Conservation (phyloP, 139 green algal genomes). For the Yamagishiella unicocca region DNA sequence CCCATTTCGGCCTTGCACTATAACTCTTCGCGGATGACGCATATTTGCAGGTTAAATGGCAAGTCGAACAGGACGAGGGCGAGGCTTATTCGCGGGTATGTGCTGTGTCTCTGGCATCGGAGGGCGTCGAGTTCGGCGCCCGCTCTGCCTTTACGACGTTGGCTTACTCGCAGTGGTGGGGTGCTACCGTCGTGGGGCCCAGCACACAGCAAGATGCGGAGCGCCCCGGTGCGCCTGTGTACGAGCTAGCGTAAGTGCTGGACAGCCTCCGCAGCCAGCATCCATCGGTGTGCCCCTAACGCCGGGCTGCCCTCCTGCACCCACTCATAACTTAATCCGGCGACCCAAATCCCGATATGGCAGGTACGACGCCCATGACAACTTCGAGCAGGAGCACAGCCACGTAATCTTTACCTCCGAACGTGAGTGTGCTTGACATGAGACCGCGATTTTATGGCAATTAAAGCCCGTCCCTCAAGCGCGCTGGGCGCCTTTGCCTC, state of each 20-base stretch:
- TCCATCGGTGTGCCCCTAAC: no score
- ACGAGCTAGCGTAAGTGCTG: constrained; percentile 44
- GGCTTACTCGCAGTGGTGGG: constrained; percentile 40
- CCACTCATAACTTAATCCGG: no score
- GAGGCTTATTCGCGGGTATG: constrained; percentile 27
- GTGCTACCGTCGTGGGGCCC: constrained; percentile 24
- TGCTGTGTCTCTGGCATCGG: background rate
- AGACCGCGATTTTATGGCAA: no score
- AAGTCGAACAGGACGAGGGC: constrained; percentile 22
- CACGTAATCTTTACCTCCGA: constrained; percentile 12
- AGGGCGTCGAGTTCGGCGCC: background rate
- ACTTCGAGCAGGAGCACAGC: constrained; percentile 37
- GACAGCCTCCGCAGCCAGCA: no score
- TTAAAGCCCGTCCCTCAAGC: no score
- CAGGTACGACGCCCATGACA: constrained; percentile 41
- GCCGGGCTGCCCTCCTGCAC: no score
- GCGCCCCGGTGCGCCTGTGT: background rate
- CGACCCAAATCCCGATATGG: background rate
- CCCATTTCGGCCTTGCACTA: no score
- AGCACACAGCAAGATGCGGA: background rate
- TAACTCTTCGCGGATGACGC: no score
- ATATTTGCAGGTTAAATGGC: constrained; percentile 35
- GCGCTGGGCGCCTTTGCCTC: no score
- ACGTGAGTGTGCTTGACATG: constrained; percentile 42
- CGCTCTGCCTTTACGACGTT: background rate